Evolutionary conservation across 345 rosid genomes (phyloP).

Genomic region (Aquilaria yunnanensis): DNA sequence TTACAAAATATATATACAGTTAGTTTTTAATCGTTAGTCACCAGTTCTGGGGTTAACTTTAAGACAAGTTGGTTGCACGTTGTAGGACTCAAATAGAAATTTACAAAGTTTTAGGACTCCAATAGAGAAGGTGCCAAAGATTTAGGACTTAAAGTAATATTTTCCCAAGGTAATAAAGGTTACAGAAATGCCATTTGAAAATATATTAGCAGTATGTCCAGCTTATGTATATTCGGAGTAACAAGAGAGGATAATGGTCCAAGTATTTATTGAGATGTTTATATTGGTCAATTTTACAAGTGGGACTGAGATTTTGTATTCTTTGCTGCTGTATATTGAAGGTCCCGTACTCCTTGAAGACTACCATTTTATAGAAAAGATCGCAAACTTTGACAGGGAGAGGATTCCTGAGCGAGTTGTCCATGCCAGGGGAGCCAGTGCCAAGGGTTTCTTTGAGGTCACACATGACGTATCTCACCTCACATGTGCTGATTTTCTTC

Average conservation of each 20-base stretch:
- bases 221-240: not conserved
- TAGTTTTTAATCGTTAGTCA: too few species aligned
- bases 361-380: conserved; percentile 84
- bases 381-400: conserved; percentile 81
- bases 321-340: conserved; percentile 7
- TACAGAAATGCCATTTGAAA: not conserved
- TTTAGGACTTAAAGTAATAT: too few species aligned
- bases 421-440: conserved; percentile 95
- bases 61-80: too few species aligned
- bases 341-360: conserved; percentile 95
- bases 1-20: too few species aligned
- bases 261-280: not conserved
- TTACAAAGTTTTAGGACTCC: too few species aligned
- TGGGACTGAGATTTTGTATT: not conserved
- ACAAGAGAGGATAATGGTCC: too few species aligned
- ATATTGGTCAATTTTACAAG: conserved; percentile 5
- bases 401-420: conserved; percentile 92
- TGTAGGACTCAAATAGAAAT: too few species aligned
- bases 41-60: too few species aligned
- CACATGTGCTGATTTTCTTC: conserved; percentile 81
- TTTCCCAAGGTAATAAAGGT: not conserved
- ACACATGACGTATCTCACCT: conserved; percentile 73
- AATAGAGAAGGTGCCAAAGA: too few species aligned
- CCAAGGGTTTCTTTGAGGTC: conserved; percentile 89
- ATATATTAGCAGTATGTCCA: not conserved